Conservation (phyloP, 2,329 filamentous ascomycete genomes). For the Westerdykella ornata region DNA sequence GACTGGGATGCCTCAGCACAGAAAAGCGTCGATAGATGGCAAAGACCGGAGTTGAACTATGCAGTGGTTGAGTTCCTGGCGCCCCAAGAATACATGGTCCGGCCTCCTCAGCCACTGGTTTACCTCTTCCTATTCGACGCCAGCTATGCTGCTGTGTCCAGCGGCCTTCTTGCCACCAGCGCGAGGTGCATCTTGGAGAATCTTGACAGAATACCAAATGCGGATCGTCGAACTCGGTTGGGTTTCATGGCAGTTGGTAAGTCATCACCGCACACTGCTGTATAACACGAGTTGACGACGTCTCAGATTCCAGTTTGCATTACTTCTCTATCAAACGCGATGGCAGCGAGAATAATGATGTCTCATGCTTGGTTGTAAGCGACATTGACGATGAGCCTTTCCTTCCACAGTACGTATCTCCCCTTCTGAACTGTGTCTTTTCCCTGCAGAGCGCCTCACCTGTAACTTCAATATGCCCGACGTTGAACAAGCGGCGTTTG, state of each 20-base stretch:
- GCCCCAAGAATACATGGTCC: constrained; percentile 98
- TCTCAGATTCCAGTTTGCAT: constrained; percentile 73
- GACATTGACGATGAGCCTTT: constrained; percentile 88
- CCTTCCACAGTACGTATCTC: constrained; percentile 58
- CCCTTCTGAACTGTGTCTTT: no score
- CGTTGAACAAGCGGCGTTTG: no score
- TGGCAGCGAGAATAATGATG: constrained; percentile 73
- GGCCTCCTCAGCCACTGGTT: constrained; percentile 87
- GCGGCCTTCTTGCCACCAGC: constrained; percentile 82
- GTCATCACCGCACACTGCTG: neutral
- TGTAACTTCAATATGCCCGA: no score
- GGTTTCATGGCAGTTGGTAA: constrained; percentile 77
- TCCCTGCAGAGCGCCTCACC: no score
- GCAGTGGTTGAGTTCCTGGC: constrained; percentile 97
- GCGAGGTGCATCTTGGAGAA: constrained; percentile 93
- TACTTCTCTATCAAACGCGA: constrained; percentile 95
- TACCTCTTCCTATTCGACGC: constrained; percentile 96
- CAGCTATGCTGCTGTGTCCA: constrained; percentile 82
- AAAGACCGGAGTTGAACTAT: constrained; percentile 87
- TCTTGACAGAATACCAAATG: constrained; percentile 95
- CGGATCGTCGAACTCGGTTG: constrained; percentile 81
- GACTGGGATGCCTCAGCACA: constrained; percentile 94
- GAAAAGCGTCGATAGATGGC: constrained; percentile 86
- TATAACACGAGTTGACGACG: neutral
- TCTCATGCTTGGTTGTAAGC: constrained; percentile 87